A percentile compares a stretch with the other conserved stretches of the same genome.
phyloP scores from a whole-genome alignment of 306 rosid species.

The Canavalia gladiata region DNA sequence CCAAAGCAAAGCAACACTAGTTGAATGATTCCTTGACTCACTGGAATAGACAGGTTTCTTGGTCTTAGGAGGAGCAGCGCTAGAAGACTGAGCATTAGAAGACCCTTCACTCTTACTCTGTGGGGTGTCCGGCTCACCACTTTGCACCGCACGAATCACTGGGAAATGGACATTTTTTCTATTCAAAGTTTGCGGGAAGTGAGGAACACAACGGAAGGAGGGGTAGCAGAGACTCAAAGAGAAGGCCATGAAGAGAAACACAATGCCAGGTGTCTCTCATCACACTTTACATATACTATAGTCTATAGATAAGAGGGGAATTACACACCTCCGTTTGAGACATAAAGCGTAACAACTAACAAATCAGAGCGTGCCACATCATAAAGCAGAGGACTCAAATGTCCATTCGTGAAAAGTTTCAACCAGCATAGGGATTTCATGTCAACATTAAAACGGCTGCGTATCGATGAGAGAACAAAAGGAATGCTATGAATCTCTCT shows the following conservation, averaged over 20 bases:
- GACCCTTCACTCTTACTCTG: constrained; percentile 62
- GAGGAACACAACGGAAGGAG: constrained; percentile 58
- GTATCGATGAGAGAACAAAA: not conserved
- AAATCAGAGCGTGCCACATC: constrained; percentile 39
- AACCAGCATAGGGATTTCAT: not conserved
- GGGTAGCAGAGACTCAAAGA: constrained; percentile 53
- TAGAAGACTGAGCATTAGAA: constrained; percentile 68
- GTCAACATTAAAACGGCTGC: not conserved
- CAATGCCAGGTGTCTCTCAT: constrained; percentile 44
- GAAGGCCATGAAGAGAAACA: constrained; percentile 65
- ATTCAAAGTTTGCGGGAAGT: constrained; percentile 52
- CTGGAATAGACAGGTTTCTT: constrained; percentile 92
- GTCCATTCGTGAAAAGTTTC: constrained; percentile 8
- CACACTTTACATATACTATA: not conserved
- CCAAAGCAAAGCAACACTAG: constrained; percentile 17
- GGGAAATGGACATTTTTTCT: constrained; percentile 56
- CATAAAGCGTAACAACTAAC: not conserved
- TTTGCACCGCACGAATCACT: constrained; percentile 66
- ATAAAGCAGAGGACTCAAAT: not conserved
- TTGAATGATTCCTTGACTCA: constrained; percentile 46
- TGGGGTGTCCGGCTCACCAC: constrained; percentile 60
- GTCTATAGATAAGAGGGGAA: constrained; percentile 49
- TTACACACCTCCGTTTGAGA: not conserved
- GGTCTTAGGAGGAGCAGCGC: constrained; percentile 57
- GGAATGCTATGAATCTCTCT: constrained; percentile 54